Evolutionary conservation across 2,329 filamentous ascomycete genomes (phyloP).

Genomic region (Beauveria pseudobassiana): DNA sequence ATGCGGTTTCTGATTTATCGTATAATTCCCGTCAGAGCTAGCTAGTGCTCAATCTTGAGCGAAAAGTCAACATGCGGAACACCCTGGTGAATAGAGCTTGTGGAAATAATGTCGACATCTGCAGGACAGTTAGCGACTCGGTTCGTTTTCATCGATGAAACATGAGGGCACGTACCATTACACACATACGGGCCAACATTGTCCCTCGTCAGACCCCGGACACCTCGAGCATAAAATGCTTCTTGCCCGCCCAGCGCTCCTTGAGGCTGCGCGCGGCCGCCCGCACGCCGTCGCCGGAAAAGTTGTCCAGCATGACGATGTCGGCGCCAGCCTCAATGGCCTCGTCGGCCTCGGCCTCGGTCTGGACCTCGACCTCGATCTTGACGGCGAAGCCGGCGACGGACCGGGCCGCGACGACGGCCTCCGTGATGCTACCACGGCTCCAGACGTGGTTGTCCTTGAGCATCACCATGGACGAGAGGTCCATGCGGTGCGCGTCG

Average conservation of each 20-base stretch:
- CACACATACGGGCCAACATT: constrained; percentile 81
- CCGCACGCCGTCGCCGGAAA: constrained; percentile 70
- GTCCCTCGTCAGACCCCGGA: constrained; percentile 81
- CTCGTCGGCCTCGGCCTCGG: constrained; percentile 79
- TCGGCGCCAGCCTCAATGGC: constrained; percentile 88
- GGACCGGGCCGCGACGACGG: constrained; percentile 74
- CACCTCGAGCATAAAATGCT: constrained; percentile 77
- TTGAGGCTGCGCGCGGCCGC: constrained; percentile 68
- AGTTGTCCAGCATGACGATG: constrained; percentile 97
- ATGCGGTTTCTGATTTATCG: not conserved
- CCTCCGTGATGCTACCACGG: constrained; percentile 75
- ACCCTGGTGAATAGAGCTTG: constrained; percentile 94
- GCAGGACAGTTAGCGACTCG: constrained; percentile 12
- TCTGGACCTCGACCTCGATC: constrained; percentile 92
- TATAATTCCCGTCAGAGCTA: constrained; percentile 6
- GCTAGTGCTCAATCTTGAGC: constrained; percentile 63
- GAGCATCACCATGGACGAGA: constrained; percentile 94
- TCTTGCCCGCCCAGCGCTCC: constrained; percentile 67
- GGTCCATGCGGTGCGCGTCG: constrained; percentile 84
- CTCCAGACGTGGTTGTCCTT: constrained; percentile 99
- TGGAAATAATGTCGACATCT: constrained; percentile 94
- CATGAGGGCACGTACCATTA: constrained; percentile 44
- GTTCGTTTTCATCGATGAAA: not conserved
- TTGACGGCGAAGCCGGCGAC: constrained; percentile 88
- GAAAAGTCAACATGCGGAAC: constrained; percentile 93